Evolutionary conservation across 2,329 filamentous ascomycete species (phyloP), one percentile per base, ranked within the genome.

Genomic region (Trichoderma atroviride): DNA sequence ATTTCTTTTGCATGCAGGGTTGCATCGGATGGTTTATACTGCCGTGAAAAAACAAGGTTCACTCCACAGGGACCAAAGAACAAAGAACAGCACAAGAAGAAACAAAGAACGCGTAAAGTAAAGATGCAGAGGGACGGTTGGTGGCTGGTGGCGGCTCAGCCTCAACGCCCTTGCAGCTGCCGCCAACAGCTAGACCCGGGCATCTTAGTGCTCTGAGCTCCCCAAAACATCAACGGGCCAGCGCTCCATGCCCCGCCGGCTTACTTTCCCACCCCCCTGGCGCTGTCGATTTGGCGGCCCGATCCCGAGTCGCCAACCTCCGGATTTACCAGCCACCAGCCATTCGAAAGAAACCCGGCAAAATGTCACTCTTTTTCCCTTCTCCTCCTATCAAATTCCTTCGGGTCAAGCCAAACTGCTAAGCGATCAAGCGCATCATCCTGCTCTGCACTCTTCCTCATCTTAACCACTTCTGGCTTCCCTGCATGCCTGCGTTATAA

Each of bases 311-410:
- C 59, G 29, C 70, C 70, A 71, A 60, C 70, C 70, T 68, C 68
- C 68, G 53, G 33, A 64, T 56, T 71, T 71, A 64, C 62, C 62
- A 68, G 62, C 61, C 62, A 70, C 70, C 70, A 71, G 70, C 70
- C 68, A 70, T 71, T 71, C 55, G 29, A 24, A 70, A 43, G 65
- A 19, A 68, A 62, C 56, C 31, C 24, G 56, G 56, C 63, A 56
- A 11, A 11, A 47, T 61, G 64, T 40, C 56, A 61, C 47, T 61
- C 56, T 59, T 68, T 61, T 22, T 47, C 47, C 53, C 24, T 22
- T 57, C 55, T 60, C 63, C 63, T 68, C 69, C 56, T 68, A 56
- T 61, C 69, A 60, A 37, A 58, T 62, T 68, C 50, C 65, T 40
- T 59, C 9, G 27, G 24, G 47, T 50, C 64, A n/a, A 37, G 37